A percentile compares a stretch with the other conserved stretches of the same genome.
phyloP scores from a whole-genome alignment of 1,284 basidiomycete species.

The Cryptococcus wingfieldii region DNA sequence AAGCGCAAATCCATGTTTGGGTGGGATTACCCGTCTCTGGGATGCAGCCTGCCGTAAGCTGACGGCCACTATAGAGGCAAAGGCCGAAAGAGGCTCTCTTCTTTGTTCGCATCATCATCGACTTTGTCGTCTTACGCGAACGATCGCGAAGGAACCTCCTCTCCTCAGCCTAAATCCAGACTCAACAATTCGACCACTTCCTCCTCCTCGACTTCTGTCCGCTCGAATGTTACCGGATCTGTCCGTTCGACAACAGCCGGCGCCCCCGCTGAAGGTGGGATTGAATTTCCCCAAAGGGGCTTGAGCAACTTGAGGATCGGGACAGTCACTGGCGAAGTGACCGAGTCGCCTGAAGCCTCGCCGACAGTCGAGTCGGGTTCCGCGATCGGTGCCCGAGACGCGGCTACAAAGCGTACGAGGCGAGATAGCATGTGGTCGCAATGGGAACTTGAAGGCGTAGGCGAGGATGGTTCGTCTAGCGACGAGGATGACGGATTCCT shows the following conservation, averaged over 20 bases:
- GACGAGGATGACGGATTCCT: conserved; percentile 35
- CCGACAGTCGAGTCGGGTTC: conserved; percentile 12
- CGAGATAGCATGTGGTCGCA: conserved; percentile 40
- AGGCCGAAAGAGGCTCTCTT: conserved; percentile 34
- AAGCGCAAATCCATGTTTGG: conserved; percentile 16
- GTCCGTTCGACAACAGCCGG: not conserved
- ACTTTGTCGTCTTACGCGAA: conserved; percentile 20
- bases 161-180: conserved; percentile 9
- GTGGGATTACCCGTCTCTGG: conserved; percentile 8
- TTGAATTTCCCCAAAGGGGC: not conserved
- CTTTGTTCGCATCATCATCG: conserved; percentile 36
- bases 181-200: conserved; percentile 18
- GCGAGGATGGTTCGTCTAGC: conserved; percentile 11
- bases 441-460: conserved; percentile 38
- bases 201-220: conserved; percentile 31
- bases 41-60: not conserved
- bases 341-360: conserved; percentile 14
- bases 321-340: not conserved
- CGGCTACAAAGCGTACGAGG: conserved; percentile 7
- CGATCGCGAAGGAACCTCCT: conserved; percentile 11
- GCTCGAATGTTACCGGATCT: not conserved
- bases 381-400: not conserved
- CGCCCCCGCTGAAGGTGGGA: not conserved
- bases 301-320: conserved; percentile 6
- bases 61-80: conserved; percentile 15